These are phyloP conservation scores for Exserohilum rostratum DNA, from an alignment of 2,329 filamentous ascomycete genomes.

Conservation along the genomic window DNA sequence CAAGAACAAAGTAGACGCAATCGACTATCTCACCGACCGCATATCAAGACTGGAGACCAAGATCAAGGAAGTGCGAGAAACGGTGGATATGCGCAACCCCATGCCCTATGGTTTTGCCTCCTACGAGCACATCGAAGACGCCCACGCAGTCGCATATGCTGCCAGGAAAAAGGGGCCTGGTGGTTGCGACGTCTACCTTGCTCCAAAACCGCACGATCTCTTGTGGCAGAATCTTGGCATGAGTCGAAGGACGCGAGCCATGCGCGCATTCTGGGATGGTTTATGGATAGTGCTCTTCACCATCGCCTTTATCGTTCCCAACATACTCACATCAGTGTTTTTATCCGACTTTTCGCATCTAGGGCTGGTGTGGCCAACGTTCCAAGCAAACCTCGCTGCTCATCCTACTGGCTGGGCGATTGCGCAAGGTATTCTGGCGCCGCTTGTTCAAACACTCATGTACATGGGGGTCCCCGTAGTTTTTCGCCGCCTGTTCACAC, in stretches of 20 bases:
- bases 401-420: slow-evolving; percentile 78
- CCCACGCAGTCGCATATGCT: slow-evolving; percentile 80
- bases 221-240: slow-evolving; percentile 94
- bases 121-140: slow-evolving; percentile 84
- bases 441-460: slow-evolving; percentile 81
- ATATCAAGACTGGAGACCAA: slow-evolving; percentile 81
- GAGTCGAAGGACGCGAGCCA: slow-evolving; percentile 68
- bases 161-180: slow-evolving; percentile 79
- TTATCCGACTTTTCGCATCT: slow-evolving; percentile 84
- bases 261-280: slow-evolving; percentile 77
- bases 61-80: slow-evolving; percentile 80
- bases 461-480: slow-evolving; percentile 87
- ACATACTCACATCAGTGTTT: slow-evolving; percentile 93
- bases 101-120: slow-evolving; percentile 94
- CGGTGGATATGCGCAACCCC: slow-evolving; percentile 85
- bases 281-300: slow-evolving; percentile 84
- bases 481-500: slow-evolving; percentile 83
- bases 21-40: slow-evolving; percentile 86
- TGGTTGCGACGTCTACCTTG: slow-evolving; percentile 76
- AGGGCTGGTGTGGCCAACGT: slow-evolving; percentile 78
- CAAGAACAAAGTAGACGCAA: slow-evolving; percentile 84
- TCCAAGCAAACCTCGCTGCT: slow-evolving; percentile 67
- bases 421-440: slow-evolving; percentile 88
- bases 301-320: slow-evolving; percentile 83
- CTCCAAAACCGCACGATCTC: slow-evolving; percentile 86